Evolutionary conservation across 129 eudicot species (phyloP).

Genomic region (Heracleum sosnowskyi): DNA sequence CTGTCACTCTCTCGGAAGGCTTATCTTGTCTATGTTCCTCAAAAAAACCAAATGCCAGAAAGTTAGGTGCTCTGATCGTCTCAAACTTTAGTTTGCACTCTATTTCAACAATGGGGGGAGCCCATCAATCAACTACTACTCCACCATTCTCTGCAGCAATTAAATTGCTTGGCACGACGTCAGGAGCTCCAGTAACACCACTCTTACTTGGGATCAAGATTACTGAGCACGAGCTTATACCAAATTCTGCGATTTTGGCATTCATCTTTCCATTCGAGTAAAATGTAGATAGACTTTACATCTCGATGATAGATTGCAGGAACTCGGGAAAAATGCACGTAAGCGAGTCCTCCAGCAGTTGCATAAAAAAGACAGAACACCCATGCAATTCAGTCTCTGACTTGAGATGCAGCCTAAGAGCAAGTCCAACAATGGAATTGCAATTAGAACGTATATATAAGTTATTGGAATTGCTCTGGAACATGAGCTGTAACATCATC

Average conservation of each 20-base stretch:
- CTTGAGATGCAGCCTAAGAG: too few species aligned
- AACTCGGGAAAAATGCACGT: conserved; percentile 68
- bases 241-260: conserved; percentile 75
- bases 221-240: conserved; percentile 81
- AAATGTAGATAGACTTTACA: conserved; percentile 74
- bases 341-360: conserved; percentile 82
- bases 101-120: conserved; percentile 54
- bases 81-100: conserved; percentile 63
- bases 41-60: conserved; percentile 64
- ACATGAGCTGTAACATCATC: too few species aligned
- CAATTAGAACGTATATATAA: too few species aligned
- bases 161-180: conserved; percentile 77
- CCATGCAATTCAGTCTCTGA: conserved; percentile 49
- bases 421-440: too few species aligned
- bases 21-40: conserved; percentile 69
- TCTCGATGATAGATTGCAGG: conserved; percentile 84
- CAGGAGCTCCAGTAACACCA: conserved; percentile 60
- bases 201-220: conserved; percentile 92
- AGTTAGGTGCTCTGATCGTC: conserved; percentile 77
- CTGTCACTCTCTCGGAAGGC: conserved; percentile 82
- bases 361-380: conserved; percentile 44
- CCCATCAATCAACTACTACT: conserved; percentile 53
- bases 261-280: conserved; percentile 62
- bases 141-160: conserved; percentile 54
- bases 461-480: too few species aligned